These are phyloP conservation scores for Emergomyces orientalis DNA, from an alignment of 2,329 filamentous ascomycete species.

Conservation along the genomic window DNA sequence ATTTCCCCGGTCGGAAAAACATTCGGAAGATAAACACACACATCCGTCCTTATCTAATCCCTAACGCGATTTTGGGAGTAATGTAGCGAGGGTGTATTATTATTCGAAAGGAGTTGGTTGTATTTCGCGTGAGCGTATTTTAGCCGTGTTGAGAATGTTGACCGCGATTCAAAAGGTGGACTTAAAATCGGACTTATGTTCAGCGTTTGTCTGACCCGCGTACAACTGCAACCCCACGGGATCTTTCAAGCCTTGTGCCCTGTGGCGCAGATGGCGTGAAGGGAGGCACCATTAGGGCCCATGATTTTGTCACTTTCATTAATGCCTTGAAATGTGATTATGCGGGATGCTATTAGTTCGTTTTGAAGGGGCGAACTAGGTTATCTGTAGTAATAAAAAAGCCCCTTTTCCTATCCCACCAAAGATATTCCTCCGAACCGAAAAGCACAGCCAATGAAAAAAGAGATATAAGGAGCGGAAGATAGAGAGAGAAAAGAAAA, in stretches of 20 bases:
- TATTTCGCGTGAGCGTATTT: neutral
- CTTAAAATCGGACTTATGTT: neutral
- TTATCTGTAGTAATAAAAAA: neutral
- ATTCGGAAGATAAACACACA: neutral
- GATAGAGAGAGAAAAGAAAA: neutral
- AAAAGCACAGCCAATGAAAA: neutral
- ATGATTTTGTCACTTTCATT: too few species aligned
- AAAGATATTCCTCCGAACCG: neutral
- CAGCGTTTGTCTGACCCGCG: neutral
- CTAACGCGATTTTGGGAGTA: neutral
- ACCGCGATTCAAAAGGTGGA: too few species aligned
- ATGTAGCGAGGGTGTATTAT: neutral
- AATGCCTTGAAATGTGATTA: neutral
- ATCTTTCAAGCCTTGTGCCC: neutral
- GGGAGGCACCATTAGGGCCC: neutral
- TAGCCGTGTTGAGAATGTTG: neutral
- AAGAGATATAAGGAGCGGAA: neutral
- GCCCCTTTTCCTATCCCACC: neutral
- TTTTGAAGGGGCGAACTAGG: neutral
- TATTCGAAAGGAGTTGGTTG: neutral
- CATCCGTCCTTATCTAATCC: too few species aligned
- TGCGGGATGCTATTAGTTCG: neutral
- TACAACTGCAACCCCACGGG: neutral
- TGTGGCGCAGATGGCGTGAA: neutral
- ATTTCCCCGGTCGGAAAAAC: neutral